Evolutionary conservation across 352 stramenopile genomes (phyloP), one percentile per base, ranked within the genome.

Genomic region (Globisporangium acanthophoron): DNA sequence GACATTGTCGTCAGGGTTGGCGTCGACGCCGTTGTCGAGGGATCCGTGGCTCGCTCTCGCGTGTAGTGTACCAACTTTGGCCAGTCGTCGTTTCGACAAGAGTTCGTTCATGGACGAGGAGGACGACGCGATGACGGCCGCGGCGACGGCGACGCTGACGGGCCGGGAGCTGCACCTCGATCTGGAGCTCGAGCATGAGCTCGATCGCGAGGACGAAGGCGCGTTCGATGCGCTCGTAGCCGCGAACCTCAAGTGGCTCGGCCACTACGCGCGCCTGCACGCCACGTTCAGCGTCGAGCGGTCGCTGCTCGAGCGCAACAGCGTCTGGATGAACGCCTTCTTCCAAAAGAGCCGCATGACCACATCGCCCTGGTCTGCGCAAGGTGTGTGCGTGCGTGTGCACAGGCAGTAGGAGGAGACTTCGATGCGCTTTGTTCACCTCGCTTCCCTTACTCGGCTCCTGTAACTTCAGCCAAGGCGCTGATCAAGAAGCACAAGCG

Each of bases 271-370:
- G 52, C 70, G 76, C 16, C 59, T 78, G 48, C 70, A 90, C 54
- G 66, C 76, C 45, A 74, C 65, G 7, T 87, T 87, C 56, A 69
- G 73, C 56, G 69, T 88, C 60, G 72, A 81, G 49, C 65, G 66
- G 18, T 53, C 72, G 47, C 65, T 89, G 40, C 65, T 92, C 20
- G 74, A 85, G 59, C 82, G 72, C 61, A 82, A 85, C 53, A 88
- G 74, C 31, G 66, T 90, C 57, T 92, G 82, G 82, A 85, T 92
- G 71, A 92, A 92, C 57, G 68, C 78, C 27, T 80, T 76, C 65
- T 92, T 92, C 65, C 82, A 92, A 69, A 90, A 89, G 63, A 75
- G 73, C 35, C 80, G 82, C 56, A 83, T 89, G 70, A 72, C 76
- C 61, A 89, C 80, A 6, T 71, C 76, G 20, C 74, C 82, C 9